These are phyloP conservation scores for Solanum hybrid DNA, from an alignment of 305 asterid species.

Conservation along the genomic window DNA sequence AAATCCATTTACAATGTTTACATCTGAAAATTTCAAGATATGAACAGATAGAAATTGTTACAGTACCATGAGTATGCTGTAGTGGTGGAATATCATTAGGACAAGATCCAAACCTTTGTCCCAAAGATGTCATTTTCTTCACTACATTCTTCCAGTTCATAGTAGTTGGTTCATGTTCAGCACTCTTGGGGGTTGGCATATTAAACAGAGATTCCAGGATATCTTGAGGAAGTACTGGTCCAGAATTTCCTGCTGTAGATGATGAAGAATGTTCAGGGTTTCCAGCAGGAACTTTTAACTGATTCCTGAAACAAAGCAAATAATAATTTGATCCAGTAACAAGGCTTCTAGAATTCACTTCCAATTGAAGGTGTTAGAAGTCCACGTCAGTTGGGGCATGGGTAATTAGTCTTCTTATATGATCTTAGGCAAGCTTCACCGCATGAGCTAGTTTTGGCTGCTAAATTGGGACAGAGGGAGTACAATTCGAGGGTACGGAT, in stretches of 20 bases:
- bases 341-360: neutral
- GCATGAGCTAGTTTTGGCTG: neutral
- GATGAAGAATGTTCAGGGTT: slow-evolving; percentile 24
- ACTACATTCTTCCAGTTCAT: slow-evolving; percentile 92
- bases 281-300: slow-evolving; percentile 28
- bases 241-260: slow-evolving; percentile 26
- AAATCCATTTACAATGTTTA: neutral
- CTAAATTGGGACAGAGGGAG: neutral
- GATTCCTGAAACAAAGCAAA: slow-evolving; percentile 41
- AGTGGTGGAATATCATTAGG: slow-evolving; percentile 28
- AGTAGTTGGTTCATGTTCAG: slow-evolving; percentile 60
- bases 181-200: slow-evolving; percentile 73
- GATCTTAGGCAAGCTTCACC: neutral
- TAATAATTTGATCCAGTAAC: slow-evolving; percentile 8
- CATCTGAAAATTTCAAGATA: slow-evolving; percentile 7
- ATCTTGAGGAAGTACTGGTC: slow-evolving; percentile 57
- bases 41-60: neutral
- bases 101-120: slow-evolving; percentile 36
- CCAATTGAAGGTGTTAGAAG: neutral
- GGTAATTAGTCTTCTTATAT: neutral
- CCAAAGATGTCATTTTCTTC: slow-evolving; percentile 62
- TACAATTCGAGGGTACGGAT: neutral
- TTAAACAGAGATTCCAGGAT: slow-evolving; percentile 71
- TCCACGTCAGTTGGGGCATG: neutral
- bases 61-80: slow-evolving; percentile 38